Conservation (phyloP, 2,329 filamentous ascomycete species). For the Didymella pomorum region DNA sequence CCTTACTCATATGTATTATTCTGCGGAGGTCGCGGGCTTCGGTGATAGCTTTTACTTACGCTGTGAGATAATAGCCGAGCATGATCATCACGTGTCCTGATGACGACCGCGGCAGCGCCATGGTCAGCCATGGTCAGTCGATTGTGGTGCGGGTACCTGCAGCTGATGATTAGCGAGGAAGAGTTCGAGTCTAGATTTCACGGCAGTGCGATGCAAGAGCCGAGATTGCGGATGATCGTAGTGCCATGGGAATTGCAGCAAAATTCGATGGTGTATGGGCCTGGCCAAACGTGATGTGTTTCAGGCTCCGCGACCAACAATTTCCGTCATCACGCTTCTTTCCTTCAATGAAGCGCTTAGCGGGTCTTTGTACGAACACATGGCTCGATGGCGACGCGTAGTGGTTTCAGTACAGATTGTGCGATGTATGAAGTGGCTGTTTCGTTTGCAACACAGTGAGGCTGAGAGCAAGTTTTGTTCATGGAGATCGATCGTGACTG, state of each 20-base stretch:
- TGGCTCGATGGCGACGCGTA: slow-evolving; percentile 2
- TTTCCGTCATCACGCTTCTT: background rate
- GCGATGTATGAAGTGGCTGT: background rate
- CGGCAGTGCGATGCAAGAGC: background rate
- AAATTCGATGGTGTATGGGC: background rate
- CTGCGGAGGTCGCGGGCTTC: background rate
- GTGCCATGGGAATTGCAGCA: slow-evolving; percentile 1
- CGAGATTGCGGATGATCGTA: background rate
- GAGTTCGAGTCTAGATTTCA: background rate
- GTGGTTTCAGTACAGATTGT: slow-evolving; percentile 1
- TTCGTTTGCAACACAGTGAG: slow-evolving; percentile 5
- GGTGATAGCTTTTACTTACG: background rate
- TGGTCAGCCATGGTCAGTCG: background rate
- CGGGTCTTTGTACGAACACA: background rate
- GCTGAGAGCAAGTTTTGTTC: background rate
- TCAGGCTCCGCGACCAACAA: slow-evolving; percentile 7
- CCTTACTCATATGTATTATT: background rate
- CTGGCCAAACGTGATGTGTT: slow-evolving; percentile 13
- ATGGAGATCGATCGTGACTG: background rate
- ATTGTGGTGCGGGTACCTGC: slow-evolving; percentile 15
- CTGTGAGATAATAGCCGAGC: background rate
- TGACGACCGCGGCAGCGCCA: background rate
- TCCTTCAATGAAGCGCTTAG: background rate
- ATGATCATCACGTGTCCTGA: background rate
- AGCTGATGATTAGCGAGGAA: slow-evolving; percentile 1